Conservation (phyloP, 139 green algal genomes). For the Diplosphaera chodatii region DNA sequence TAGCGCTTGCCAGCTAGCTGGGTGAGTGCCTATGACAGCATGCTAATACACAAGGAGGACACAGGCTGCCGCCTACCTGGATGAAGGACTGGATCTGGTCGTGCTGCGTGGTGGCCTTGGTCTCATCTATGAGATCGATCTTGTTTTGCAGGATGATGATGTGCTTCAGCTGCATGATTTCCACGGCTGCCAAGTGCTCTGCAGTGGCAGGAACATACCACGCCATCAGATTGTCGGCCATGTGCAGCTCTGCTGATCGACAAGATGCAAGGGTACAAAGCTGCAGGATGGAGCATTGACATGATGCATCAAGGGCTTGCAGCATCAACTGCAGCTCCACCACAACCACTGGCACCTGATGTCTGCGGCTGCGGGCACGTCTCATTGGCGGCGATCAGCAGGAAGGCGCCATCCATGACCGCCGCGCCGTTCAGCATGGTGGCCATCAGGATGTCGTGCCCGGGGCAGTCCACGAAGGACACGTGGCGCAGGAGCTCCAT, state of each 20-base stretch:
- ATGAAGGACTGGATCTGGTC: slow-evolving; percentile 94
- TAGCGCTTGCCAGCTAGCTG: no score
- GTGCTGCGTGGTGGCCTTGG: slow-evolving; percentile 84
- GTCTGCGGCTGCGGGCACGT: slow-evolving; percentile 96
- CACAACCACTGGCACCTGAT: no score
- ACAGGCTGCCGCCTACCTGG: no score
- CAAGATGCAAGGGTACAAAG: no score
- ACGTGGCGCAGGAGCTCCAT: slow-evolving; percentile 97
- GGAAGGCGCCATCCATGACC: slow-evolving; percentile 98
- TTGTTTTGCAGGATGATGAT: slow-evolving; percentile 93
- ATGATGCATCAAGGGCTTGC: no score
- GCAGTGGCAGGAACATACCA: slow-evolving; percentile 43
- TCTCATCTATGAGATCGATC: slow-evolving; percentile 88
- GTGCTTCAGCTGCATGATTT: slow-evolving; percentile 97
- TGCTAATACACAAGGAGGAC: no score
- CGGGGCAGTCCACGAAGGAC: slow-evolving; percentile 97
- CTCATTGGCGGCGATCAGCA: slow-evolving; percentile 98
- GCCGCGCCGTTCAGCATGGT: slow-evolving; percentile 99
- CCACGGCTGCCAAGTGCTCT: slow-evolving; percentile 95
- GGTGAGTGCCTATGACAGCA: no score
- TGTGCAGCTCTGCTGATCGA: no score
- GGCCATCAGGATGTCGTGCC: slow-evolving; percentile 99
- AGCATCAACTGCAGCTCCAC: no score
- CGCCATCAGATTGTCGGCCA: no score
- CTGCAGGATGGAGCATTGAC: no score